These are phyloP conservation scores for Apiotrichum montevideense DNA, from an alignment of 1,284 basidiomycete genomes.

Conservation along the genomic window DNA sequence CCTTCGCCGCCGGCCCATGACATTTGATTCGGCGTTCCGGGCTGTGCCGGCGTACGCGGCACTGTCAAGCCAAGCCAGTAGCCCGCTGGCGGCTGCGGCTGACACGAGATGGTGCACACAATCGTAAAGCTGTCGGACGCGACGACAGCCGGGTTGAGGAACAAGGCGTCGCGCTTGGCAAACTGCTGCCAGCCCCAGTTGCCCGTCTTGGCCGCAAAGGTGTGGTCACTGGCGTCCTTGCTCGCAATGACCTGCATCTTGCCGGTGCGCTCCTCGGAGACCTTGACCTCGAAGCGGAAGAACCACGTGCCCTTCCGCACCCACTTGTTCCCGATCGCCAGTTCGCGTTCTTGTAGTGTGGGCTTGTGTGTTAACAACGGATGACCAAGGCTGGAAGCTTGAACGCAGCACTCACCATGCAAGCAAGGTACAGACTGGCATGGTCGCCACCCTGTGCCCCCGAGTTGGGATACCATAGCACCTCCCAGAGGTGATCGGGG, in stretches of 20 bases:
- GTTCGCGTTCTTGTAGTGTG: conserved; percentile 66
- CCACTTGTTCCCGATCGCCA: conserved; percentile 64
- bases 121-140: conserved; percentile 61
- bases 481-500: conserved; percentile 51
- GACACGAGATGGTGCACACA: conserved; percentile 68
- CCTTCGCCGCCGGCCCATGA: conserved; percentile 37
- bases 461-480: conserved; percentile 74
- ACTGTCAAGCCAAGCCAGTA: conserved; percentile 40
- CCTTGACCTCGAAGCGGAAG: conserved; percentile 75
- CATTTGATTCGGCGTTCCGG: conserved; percentile 1
- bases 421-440: conserved; percentile 70
- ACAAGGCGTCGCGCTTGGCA: conserved; percentile 66
- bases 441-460: conserved; percentile 55
- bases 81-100: conserved; percentile 56
- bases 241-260: conserved; percentile 44
- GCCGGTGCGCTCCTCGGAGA: conserved; percentile 33
- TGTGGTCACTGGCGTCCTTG: conserved; percentile 77
- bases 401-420: conserved; percentile 55
- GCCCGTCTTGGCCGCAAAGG: conserved; percentile 72
- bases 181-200: conserved; percentile 80
- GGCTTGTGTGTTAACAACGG: conserved; percentile 43
- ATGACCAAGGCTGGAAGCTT: neutral
- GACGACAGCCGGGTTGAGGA: conserved; percentile 58
- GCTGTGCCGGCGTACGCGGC: conserved; percentile 4
- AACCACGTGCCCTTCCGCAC: conserved; percentile 72